Percentiles rank a stretch among this genome's conserved stretches.
These are phyloP conservation scores for Sphaerostilbella broomeana DNA, from an alignment of 2,329 filamentous ascomycete genomes.

Conservation along the genomic window DNA sequence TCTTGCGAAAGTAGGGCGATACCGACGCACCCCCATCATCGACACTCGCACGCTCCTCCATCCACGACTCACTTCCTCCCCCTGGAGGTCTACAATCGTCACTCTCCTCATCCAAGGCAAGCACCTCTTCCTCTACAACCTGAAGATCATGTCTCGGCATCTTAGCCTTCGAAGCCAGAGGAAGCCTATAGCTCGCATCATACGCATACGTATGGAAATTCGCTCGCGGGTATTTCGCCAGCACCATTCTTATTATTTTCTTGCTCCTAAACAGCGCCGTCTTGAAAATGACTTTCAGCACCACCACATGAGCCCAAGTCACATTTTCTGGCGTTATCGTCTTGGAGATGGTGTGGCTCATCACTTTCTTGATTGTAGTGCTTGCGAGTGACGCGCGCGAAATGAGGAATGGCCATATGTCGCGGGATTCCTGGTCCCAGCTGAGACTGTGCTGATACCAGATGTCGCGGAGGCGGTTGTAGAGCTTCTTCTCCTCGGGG, in stretches of 20 bases:
- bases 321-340: background rate
- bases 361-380: slow-evolving; percentile 9
- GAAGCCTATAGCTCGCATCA: background rate
- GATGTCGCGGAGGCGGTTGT: background rate
- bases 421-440: slow-evolving; percentile 8
- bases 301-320: slow-evolving; percentile 12
- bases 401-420: slow-evolving; percentile 9
- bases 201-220: slow-evolving; percentile 1
- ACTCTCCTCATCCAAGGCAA: too few relatives aligned
- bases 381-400: slow-evolving; percentile 8
- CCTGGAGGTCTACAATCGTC: too few relatives aligned
- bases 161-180: too few relatives aligned
- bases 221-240: slow-evolving; percentile 5
- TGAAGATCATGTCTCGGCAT: too few relatives aligned
- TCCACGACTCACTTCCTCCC: too few relatives aligned
- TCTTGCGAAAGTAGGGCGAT: too few relatives aligned
- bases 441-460: background rate
- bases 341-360: slow-evolving; percentile 7
- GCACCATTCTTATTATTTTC: slow-evolving; percentile 2
- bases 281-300: slow-evolving; percentile 10
- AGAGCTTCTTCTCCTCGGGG: slow-evolving; percentile 4
- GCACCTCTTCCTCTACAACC: too few relatives aligned
- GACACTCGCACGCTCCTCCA: too few relatives aligned
- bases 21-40: too few relatives aligned
- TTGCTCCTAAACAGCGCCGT: slow-evolving; percentile 4